Conservation (phyloP, 179 eudicot genomes). For the Amaranthus tricolor region DNA sequence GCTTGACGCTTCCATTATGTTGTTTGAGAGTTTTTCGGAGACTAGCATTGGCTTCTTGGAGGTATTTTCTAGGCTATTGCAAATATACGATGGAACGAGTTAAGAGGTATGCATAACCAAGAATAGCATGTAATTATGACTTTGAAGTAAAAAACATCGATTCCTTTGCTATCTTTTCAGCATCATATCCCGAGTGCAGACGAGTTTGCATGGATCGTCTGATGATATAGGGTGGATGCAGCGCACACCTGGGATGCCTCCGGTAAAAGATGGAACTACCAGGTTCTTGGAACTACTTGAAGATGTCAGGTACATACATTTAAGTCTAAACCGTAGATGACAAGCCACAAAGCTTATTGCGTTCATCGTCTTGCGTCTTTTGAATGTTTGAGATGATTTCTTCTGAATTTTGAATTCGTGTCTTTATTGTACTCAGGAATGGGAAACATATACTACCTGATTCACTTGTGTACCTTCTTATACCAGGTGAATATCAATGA, state of each 20-base stretch:
- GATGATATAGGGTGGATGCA: slow-evolving; percentile 95
- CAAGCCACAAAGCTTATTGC: background rate
- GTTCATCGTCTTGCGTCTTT: background rate
- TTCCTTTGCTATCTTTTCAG: slow-evolving; percentile 33
- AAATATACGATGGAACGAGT: slow-evolving; percentile 37
- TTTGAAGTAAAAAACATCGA: background rate
- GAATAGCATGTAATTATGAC: background rate
- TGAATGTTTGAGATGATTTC: background rate
- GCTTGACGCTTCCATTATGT: slow-evolving; percentile 60
- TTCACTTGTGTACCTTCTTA: slow-evolving; percentile 78
- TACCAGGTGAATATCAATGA: slow-evolving; percentile 59
- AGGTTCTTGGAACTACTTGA: slow-evolving; percentile 78
- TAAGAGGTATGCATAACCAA: slow-evolving; percentile 41
- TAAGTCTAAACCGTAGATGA: too few relatives aligned
- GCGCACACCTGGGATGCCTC: slow-evolving; percentile 63
- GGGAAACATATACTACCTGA: slow-evolving; percentile 79
- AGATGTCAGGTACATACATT: slow-evolving; percentile 47
- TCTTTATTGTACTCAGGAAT: slow-evolving; percentile 43
- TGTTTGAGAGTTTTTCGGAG: slow-evolving; percentile 45
- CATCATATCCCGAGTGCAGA: slow-evolving; percentile 49
- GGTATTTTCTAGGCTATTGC: slow-evolving; percentile 36
- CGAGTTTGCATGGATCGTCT: slow-evolving; percentile 67
- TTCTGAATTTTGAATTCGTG: slow-evolving; percentile 8
- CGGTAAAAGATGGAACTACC: slow-evolving; percentile 74
- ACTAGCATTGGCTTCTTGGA: slow-evolving; percentile 55